Evolutionary conservation across 2,329 filamentous ascomycete species (phyloP).

Genomic region (Chalaropsis ovoidea): DNA sequence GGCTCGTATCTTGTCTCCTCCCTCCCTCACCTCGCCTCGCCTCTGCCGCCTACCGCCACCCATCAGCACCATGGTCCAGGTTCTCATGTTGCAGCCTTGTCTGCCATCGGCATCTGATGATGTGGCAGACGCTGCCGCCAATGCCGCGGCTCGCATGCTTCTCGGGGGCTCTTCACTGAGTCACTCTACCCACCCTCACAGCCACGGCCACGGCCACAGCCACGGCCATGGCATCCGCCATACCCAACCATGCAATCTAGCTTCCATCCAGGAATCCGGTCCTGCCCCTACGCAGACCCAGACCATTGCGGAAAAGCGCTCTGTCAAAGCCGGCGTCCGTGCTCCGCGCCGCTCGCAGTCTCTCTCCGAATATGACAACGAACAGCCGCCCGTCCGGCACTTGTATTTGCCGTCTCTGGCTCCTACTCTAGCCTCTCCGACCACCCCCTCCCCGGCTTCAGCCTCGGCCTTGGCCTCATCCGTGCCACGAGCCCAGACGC

Average conservation of each 20-base stretch:
- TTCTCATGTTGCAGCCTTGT: conserved; percentile 2
- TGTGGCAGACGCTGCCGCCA: conserved; percentile 12
- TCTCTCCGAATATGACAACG: conserved; percentile 23
- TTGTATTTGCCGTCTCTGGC: conserved; percentile 15
- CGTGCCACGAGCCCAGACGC: not conserved
- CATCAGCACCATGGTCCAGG: conserved; percentile 12
- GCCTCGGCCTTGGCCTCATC: not conserved
- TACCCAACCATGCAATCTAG: not conserved
- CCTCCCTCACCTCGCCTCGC: not conserved
- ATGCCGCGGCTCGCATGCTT: conserved; percentile 17
- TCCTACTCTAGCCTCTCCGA: conserved; percentile 16
- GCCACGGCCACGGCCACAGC: not conserved
- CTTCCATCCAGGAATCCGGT: conserved; percentile 5
- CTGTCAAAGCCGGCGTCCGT: conserved; percentile 14
- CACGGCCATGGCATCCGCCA: not conserved
- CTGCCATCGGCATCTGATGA: conserved; percentile 5
- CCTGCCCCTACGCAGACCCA: not conserved
- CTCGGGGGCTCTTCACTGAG: conserved; percentile 11
- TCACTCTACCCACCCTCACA: not conserved
- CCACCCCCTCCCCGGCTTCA: not conserved
- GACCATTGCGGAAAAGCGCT: conserved; percentile 10
- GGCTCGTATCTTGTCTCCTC: not conserved
- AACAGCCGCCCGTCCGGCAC: conserved; percentile 15
- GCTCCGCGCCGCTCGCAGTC: conserved; percentile 24
- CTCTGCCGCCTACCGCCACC: not conserved